These are phyloP conservation scores for Penicillium argentinense DNA, from an alignment of 495 filamentous ascomycete species.

Conservation along the genomic window DNA sequence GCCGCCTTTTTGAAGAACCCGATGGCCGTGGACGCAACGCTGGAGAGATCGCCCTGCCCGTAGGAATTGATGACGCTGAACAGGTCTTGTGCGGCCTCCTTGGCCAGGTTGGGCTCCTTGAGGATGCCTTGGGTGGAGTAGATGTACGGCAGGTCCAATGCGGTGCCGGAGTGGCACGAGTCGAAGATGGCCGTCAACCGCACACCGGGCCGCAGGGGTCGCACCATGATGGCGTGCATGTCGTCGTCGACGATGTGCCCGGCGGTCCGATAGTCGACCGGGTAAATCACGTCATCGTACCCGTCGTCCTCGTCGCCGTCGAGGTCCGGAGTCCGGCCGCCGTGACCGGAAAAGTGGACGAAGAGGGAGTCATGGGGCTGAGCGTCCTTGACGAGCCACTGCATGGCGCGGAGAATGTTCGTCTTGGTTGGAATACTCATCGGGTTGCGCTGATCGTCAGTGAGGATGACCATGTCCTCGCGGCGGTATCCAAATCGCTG, in stretches of 20 bases:
- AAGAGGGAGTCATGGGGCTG: slow-evolving; percentile 92
- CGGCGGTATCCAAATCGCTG: slow-evolving; percentile 84
- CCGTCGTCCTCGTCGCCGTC: slow-evolving; percentile 97
- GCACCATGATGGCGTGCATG: slow-evolving; percentile 97
- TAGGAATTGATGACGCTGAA: slow-evolving; percentile 85
- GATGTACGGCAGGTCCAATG: slow-evolving; percentile 93
- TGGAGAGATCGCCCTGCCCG: slow-evolving; percentile 79
- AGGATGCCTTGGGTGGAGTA: slow-evolving; percentile 93
- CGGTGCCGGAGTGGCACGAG: slow-evolving; percentile 96
- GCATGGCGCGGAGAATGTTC: slow-evolving; percentile 95
- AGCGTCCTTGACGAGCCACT: slow-evolving; percentile 97
- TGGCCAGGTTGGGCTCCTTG: slow-evolving; percentile 96
- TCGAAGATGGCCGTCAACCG: slow-evolving; percentile 97
- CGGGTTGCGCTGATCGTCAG: slow-evolving; percentile 91
- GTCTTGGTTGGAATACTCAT: slow-evolving; percentile 93
- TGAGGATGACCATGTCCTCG: slow-evolving; percentile 98
- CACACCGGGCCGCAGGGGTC: slow-evolving; percentile 77
- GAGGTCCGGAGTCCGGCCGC: slow-evolving; percentile 90
- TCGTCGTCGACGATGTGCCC: slow-evolving; percentile 98
- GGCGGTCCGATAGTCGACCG: slow-evolving; percentile 82
- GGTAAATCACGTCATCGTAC: slow-evolving; percentile 97
- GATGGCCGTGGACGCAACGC: slow-evolving; percentile 76
- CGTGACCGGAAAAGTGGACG: slow-evolving; percentile 97
- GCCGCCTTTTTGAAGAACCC: slow-evolving; percentile 92
- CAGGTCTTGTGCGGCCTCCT: slow-evolving; percentile 91